Evolutionary conservation across 1,284 basidiomycete species (phyloP).

Genomic region (Leccinum subrobustum): DNA sequence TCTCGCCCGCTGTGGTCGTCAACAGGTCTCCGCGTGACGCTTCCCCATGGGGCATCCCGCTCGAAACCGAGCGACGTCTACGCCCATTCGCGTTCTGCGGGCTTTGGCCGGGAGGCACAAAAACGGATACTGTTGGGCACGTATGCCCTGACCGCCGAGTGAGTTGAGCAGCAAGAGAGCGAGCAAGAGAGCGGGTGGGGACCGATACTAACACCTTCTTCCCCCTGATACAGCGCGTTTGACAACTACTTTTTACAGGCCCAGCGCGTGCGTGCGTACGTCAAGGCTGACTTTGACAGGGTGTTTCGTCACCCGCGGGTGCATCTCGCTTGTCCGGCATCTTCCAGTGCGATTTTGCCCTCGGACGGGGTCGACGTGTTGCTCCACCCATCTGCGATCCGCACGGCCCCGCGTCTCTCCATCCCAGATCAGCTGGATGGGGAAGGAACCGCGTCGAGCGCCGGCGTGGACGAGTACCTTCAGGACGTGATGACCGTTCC

Average conservation of each 20-base stretch:
- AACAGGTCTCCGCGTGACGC: conserved; percentile 49
- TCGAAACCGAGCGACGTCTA: conserved; percentile 53
- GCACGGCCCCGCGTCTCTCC: conserved; percentile 58
- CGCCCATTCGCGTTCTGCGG: conserved; percentile 56
- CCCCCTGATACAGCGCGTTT: neutral
- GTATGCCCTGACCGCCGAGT: conserved; percentile 91
- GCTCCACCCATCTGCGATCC: conserved; percentile 84
- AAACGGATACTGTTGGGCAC: conserved; percentile 91
- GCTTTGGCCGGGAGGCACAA: conserved; percentile 85
- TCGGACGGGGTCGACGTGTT: conserved; percentile 69
- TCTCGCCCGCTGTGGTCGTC: neutral
- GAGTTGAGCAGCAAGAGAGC: conserved; percentile 27
- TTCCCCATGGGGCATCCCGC: conserved; percentile 42
- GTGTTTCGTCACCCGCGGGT: conserved; percentile 63
- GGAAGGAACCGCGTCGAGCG: conserved; percentile 21
- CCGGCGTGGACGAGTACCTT: conserved; percentile 60
- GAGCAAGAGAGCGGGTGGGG: neutral
- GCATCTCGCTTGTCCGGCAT: conserved; percentile 36
- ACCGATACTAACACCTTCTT: neutral
- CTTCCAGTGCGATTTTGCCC: neutral
- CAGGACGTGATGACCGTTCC: conserved; percentile 94
- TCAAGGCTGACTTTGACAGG: neutral
- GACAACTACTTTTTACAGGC: no score
- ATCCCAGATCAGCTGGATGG: conserved; percentile 32
- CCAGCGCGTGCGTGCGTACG: no score